phyloP scores from a whole-genome alignment of 345 rosid species.

The Eucalyptus sideroxylon region DNA sequence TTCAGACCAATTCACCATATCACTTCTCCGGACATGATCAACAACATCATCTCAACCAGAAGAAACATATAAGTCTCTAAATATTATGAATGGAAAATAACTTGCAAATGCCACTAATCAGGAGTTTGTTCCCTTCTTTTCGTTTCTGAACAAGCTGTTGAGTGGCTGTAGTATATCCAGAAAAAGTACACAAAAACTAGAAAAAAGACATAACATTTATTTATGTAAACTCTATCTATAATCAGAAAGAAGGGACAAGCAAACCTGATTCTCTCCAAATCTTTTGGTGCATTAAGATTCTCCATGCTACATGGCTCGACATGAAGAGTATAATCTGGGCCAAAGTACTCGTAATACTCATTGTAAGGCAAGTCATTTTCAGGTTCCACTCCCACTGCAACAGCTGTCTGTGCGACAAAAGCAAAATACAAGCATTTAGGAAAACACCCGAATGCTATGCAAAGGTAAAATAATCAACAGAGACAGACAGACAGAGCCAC shows the following conservation, averaged over 20 bases:
- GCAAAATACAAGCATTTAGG: not conserved
- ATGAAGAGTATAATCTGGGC: slow-evolving; percentile 94
- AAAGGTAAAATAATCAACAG: not conserved
- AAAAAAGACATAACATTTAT: not conserved
- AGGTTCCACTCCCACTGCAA: slow-evolving; percentile 96
- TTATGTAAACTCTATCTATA: not conserved
- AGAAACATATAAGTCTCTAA: not conserved
- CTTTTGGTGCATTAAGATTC: slow-evolving; percentile 66
- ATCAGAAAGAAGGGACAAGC: not conserved
- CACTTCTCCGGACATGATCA: not conserved
- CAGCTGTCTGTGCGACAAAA: slow-evolving; percentile 59
- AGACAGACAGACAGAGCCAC: not conserved
- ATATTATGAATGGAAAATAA: not conserved
- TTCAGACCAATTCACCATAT: not conserved
- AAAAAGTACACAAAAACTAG: not conserved
- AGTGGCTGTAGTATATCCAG: not conserved
- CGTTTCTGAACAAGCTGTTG: not conserved
- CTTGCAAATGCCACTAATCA: not conserved
- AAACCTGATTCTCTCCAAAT: slow-evolving; percentile 91
- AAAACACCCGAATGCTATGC: not conserved
- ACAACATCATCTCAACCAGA: not conserved
- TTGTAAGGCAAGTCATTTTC: slow-evolving; percentile 87
- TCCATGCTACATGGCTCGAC: slow-evolving; percentile 70
- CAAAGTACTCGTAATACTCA: slow-evolving; percentile 91
- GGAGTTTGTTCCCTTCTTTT: not conserved